Percentiles rank a stretch among this genome's conserved stretches.
These are phyloP conservation scores for Mycena haematopus DNA, from an alignment of 768 basidiomycete genomes.

Conservation along the genomic window DNA sequence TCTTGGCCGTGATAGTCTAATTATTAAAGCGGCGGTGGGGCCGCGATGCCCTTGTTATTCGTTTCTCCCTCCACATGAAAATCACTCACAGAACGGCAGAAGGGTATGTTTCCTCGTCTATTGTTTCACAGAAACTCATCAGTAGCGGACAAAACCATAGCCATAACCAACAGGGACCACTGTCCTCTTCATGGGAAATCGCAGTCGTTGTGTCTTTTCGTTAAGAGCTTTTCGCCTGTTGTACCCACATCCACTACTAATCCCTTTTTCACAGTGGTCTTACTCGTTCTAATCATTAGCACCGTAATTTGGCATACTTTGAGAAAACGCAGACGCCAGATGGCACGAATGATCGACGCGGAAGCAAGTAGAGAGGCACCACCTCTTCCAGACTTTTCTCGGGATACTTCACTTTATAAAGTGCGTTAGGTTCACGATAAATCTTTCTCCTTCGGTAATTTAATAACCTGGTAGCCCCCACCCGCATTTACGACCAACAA, in stretches of 20 bases:
- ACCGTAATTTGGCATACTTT: conserved; percentile 17
- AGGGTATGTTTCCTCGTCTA: not conserved
- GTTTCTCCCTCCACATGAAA: conserved; percentile 10
- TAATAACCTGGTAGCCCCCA: not conserved
- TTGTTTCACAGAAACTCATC: not conserved
- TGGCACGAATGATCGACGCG: not conserved
- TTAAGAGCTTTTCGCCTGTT: conserved; percentile 2
- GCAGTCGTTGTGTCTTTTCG: conserved; percentile 15
- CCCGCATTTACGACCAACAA: not conserved
- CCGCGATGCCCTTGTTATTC: not conserved
- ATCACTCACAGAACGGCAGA: conserved; percentile 10
- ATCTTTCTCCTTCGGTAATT: not conserved
- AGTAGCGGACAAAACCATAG: not conserved
- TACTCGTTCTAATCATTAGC: conserved; percentile 5
- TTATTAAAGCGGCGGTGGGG: conserved; percentile 8
- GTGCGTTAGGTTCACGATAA: not conserved
- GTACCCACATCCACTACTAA: not conserved
- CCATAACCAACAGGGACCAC: not conserved
- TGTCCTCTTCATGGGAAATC: conserved; percentile 19
- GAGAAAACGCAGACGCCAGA: conserved; percentile 7
- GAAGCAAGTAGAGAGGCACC: not conserved
- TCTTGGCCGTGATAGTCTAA: conserved; percentile 11
- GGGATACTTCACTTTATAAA: not conserved
- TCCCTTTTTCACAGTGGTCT: not conserved
- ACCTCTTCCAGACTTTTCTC: conserved; percentile 1